Base-by-base conservation (phyloP, 768 basidiomycete species). In the Lentinus brumalis region DNA sequence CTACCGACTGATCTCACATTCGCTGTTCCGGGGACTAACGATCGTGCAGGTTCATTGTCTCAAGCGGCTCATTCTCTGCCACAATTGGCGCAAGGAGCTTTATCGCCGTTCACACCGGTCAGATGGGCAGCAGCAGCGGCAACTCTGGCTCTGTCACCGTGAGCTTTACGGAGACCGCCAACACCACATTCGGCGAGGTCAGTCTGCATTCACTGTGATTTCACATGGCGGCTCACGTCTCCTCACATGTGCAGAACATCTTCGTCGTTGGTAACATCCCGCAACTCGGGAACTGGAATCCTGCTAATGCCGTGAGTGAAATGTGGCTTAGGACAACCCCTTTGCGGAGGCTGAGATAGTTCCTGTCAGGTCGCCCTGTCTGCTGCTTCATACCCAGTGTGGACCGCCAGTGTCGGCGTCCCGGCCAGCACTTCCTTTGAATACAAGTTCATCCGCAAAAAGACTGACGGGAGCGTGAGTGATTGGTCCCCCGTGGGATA, bases 401-500 rank as follows among this genome's bases (percentile, higher is more conserved):
- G 85, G 86, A 77, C 72, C 3, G 77, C 79, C 16, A 81, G 80
- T 0, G 73, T 86, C 5, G 70, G 71, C n/a, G 64, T 88, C 0
- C 84, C 85, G 2, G 73, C 79, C 0, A 76, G 73, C 57, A 83
- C 82, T 0, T 62, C 66, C 3, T 86, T 88, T 69, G 61, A 83
- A 61, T 88, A 82, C 72, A 88, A 87, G 70, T 86, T 85, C 57
- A 84, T 88, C 65, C 73, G 83, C 30, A 86, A 83, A 67, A 79
- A 81, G 55, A 72, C 77, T 3, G 73, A 81, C 61, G 83, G 82
- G n/a, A 76, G 69, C 52, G 82, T 85, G 59, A 67, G 82, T 71
- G 15, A n/a, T n/a, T n/a, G n/a, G n/a, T n/a, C n/a, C n/a, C n/a
- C n/a, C n/a, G n/a, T n/a, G n/a, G n/a, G n/a, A n/a, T n/a, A n/a